Percentiles rank a stretch among this genome's conserved stretches.
Conservation (phyloP, 2,329 filamentous ascomycete genomes). For the Penicillium occitanis region DNA sequence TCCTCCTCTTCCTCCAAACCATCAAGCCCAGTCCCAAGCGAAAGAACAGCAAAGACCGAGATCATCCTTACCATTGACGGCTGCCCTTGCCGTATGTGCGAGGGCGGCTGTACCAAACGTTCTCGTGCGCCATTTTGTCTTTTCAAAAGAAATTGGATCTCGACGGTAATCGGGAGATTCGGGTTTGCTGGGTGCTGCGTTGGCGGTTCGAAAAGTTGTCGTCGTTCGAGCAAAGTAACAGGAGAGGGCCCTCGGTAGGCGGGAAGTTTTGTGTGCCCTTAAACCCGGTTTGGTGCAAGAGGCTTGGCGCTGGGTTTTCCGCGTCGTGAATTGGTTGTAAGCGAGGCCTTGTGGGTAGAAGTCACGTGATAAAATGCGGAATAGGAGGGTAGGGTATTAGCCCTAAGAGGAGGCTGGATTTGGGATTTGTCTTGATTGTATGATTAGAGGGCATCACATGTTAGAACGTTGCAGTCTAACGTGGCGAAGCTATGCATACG, state of each 20-base stretch:
- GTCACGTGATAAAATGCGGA: background rate
- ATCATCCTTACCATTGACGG: constrained; percentile 75
- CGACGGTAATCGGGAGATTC: background rate
- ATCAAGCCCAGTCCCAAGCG: constrained; percentile 3
- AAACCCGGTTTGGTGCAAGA: constrained; percentile 6
- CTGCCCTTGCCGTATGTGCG: constrained; percentile 89
- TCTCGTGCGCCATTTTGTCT: constrained; percentile 80
- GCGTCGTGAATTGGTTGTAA: constrained; percentile 1
- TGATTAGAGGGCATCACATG: background rate
- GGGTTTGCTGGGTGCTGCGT: background rate
- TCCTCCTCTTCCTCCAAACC: background rate
- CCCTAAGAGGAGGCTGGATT: background rate
- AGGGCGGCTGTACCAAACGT: constrained; percentile 98
- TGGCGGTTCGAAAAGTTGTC: background rate
- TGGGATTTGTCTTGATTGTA: background rate
- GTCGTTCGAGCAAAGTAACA: background rate
- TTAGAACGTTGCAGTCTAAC: background rate
- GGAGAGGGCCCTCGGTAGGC: background rate
- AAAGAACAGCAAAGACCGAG: constrained; percentile 19
- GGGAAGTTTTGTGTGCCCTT: constrained; percentile 12
- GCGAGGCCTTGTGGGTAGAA: background rate
- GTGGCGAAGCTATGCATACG: background rate
- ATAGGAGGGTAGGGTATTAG: background rate
- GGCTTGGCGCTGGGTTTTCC: constrained; percentile 3
- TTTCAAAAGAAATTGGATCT: background rate